Evolutionary conservation across 2,329 filamentous ascomycete genomes (phyloP).

Genomic region (Verticillium dahliae): DNA sequence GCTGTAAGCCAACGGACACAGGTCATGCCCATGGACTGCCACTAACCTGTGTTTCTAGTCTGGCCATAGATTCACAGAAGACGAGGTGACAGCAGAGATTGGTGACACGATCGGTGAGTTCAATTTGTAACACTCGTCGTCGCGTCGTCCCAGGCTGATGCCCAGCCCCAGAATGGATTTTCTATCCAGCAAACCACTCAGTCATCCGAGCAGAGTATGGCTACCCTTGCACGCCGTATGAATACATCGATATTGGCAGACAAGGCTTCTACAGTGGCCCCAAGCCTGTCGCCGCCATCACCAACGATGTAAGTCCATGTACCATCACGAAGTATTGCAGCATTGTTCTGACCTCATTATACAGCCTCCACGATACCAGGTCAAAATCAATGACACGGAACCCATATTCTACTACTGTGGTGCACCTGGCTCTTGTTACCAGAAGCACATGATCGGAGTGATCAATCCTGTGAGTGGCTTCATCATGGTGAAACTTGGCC

Average conservation of each 20-base stretch:
- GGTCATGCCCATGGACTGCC: background rate
- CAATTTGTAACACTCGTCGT: background rate
- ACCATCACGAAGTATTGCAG: conserved; percentile 7
- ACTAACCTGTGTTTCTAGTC: conserved; percentile 5
- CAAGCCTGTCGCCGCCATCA: conserved; percentile 35
- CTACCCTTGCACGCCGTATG: conserved; percentile 58
- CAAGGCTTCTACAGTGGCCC: conserved; percentile 49
- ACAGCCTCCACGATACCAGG: conserved; percentile 32
- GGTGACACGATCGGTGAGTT: conserved; percentile 41
- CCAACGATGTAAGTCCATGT: conserved; percentile 31
- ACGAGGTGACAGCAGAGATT: conserved; percentile 23
- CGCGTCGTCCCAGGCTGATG: background rate
- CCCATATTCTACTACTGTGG: conserved; percentile 68
- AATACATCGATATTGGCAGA: conserved; percentile 39
- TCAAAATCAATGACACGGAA: conserved; percentile 51
- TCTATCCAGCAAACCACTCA: conserved; percentile 58
- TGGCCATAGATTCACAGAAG: conserved; percentile 24
- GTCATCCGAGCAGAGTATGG: conserved; percentile 54
- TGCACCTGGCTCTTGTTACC: conserved; percentile 57
- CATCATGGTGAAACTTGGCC: background rate
- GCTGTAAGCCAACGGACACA: conserved; percentile 1
- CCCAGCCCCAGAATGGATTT: conserved; percentile 42
- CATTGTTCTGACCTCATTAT: conserved; percentile 23
- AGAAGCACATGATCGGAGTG: conserved; percentile 66
- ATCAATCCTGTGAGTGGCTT: conserved; percentile 55